Base-by-base conservation (phyloP, 345 rosid genomes). In the Heritiera littoralis region DNA sequence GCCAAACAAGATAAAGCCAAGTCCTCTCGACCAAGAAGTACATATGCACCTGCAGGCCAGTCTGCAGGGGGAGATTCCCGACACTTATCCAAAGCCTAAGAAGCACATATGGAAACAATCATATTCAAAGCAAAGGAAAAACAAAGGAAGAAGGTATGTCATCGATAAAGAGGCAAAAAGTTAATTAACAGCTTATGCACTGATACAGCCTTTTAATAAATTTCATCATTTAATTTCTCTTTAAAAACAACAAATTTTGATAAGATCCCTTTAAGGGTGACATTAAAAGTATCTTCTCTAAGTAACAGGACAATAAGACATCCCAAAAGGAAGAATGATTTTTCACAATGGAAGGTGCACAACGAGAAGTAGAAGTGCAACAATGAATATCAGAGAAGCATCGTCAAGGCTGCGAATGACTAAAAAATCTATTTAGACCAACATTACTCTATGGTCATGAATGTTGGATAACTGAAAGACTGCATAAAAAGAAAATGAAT, bases 1-100 rank as follows among this genome's bases (percentile, higher is more conserved):
- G 85, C 80, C 80, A 85, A 85, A 83, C 85, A 83, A 9, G 94
- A 90, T 79, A 87, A 84, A 81, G 98, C 97, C 83, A 95, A 81
- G 84, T 95, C 99, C 85, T 93, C 95, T 79, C 98, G 93, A 77
- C 99, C 94, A 86, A 95, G 92, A 82, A 95, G 95, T 81, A 92
- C 86, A 86, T 92, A 95, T 60, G 97, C 99, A 81, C 93, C 87
- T 8, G 93, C 95, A 81, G 99, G 94, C 99, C 99, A 95, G 81
- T 92, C 94, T 63, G 88, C 85, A 12, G 99, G 98, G 77, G 99
- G 98, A 79, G 92, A 92, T 85, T 93, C 99, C 69, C 98, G 89
- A 78, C 98, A 93, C 83, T 88, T 90, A 83, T 92, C 96, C 84
- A 93, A 82, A 70, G 97, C 98, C 99, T 93, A 81, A 64, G 78